phyloP scores from a whole-genome alignment of 768 basidiomycete genomes.

The Auricularia sp. region DNA sequence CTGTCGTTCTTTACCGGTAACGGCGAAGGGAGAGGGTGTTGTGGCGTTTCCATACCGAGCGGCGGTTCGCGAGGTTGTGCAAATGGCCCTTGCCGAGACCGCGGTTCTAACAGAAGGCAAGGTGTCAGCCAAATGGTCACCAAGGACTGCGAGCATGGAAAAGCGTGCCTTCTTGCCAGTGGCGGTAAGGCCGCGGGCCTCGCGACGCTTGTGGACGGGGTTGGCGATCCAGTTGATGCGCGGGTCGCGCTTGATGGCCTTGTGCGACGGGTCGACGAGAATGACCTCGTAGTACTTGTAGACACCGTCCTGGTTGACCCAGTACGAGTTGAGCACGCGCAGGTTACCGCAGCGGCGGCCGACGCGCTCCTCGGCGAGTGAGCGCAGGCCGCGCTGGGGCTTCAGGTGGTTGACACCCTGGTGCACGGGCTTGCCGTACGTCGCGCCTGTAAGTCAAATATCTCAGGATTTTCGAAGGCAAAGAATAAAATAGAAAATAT shows the following conservation, averaged over 20 bases:
- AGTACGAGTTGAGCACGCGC: conserved; percentile 96
- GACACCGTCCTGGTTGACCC: conserved; percentile 98
- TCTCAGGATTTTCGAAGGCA: not conserved
- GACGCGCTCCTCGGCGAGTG: conserved; percentile 96
- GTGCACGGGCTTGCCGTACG: conserved; percentile 97
- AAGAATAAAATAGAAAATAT: not conserved
- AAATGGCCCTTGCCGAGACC: conserved; percentile 93
- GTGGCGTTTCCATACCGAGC: conserved; percentile 95
- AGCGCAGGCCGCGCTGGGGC: conserved; percentile 86
- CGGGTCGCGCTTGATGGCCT: conserved; percentile 90
- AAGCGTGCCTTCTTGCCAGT: conserved; percentile 81
- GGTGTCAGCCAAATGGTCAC: conserved; percentile 2
- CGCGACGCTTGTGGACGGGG: conserved; percentile 97
- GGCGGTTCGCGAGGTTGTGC: conserved; percentile 86
- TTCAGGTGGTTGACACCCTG: conserved; percentile 99
- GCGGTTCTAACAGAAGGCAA: conserved; percentile 55
- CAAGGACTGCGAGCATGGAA: not conserved
- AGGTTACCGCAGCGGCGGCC: conserved; percentile 93
- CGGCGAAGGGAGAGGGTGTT: conserved; percentile 91
- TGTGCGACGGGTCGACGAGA: conserved; percentile 90
- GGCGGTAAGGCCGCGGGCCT: conserved; percentile 94
- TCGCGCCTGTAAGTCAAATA: conserved; percentile 57
- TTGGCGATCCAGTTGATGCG: conserved; percentile 99
- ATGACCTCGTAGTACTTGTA: conserved; percentile 99
- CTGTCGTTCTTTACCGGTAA: conserved; percentile 51